Conservation (phyloP, 2,329 filamentous ascomycete species). For the Coccinonectria pachysandricola region DNA sequence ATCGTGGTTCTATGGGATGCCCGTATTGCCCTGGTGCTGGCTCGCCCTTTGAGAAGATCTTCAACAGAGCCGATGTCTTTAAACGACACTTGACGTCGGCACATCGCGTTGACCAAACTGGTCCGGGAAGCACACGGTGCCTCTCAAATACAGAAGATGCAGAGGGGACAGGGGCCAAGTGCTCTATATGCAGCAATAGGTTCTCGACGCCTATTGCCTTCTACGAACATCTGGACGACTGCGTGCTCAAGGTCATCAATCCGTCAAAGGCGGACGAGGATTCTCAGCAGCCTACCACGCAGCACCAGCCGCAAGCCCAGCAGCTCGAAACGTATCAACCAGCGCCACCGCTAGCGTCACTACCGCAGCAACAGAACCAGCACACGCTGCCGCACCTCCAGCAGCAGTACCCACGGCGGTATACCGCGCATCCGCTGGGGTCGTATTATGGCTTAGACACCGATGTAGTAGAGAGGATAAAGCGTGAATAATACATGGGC, state of each 20-base stretch:
- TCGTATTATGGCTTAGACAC: too few species aligned
- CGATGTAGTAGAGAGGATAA: too few species aligned
- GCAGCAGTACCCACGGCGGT: too few species aligned
- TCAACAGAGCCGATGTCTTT: slow-evolving; percentile 94
- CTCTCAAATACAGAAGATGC: slow-evolving; percentile 10
- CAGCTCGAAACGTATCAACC: too few species aligned
- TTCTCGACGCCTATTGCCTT: slow-evolving; percentile 90
- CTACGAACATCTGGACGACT: slow-evolving; percentile 83
- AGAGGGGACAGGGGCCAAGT: slow-evolving; percentile 58
- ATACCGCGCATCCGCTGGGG: too few species aligned
- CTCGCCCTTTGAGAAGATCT: slow-evolving; percentile 83
- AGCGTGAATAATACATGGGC: too few species aligned
- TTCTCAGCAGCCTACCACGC: slow-evolving; percentile 3
- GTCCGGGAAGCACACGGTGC: slow-evolving; percentile 66
- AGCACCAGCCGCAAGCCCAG: slow-evolving; percentile 7
- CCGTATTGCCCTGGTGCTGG: slow-evolving; percentile 88
- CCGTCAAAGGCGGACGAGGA: slow-evolving; percentile 18
- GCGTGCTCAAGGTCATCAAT: slow-evolving; percentile 49
- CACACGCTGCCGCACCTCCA: too few species aligned
- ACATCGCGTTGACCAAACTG: slow-evolving; percentile 88
- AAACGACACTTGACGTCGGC: slow-evolving; percentile 90
- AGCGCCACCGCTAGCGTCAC: too few species aligned
- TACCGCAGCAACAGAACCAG: too few species aligned
- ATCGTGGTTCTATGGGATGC: slow-evolving; percentile 96
- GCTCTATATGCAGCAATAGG: slow-evolving; percentile 73